These are phyloP conservation scores for Metrosideros polymorpha DNA, from an alignment of 441 rosid species.

Conservation along the genomic window DNA sequence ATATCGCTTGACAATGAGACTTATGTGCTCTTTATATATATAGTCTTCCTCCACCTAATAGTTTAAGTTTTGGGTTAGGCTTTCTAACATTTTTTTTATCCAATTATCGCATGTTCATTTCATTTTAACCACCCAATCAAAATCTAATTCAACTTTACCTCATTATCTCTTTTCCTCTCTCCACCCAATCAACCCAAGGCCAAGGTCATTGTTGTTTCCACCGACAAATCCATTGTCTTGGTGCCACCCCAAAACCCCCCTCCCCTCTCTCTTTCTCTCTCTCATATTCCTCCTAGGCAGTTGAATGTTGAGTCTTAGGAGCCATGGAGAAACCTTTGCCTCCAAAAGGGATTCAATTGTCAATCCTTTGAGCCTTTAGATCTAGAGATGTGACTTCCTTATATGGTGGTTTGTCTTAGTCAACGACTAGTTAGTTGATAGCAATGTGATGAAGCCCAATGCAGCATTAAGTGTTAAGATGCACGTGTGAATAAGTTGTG, in stretches of 20 bases:
- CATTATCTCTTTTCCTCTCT: background rate
- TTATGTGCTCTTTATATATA: background rate
- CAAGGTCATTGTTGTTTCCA: background rate
- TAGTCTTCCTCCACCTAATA: background rate
- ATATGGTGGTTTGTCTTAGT: background rate
- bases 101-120: background rate
- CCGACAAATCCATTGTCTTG: background rate
- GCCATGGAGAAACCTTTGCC: background rate
- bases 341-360: background rate
- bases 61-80: background rate
- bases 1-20: accelerated
- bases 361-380: background rate
- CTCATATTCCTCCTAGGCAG: background rate
- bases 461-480: too few relatives aligned
- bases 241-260: background rate
- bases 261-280: background rate
- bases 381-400: background rate
- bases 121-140: background rate
- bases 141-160: background rate
- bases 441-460: too few relatives aligned
- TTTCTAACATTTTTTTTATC: background rate
- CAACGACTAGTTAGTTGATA: background rate
- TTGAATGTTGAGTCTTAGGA: background rate
- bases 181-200: background rate
- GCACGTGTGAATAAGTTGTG: too few relatives aligned